phyloP scores from a whole-genome alignment of 2,329 filamentous ascomycete species.

The Colletotrichum agaves region DNA sequence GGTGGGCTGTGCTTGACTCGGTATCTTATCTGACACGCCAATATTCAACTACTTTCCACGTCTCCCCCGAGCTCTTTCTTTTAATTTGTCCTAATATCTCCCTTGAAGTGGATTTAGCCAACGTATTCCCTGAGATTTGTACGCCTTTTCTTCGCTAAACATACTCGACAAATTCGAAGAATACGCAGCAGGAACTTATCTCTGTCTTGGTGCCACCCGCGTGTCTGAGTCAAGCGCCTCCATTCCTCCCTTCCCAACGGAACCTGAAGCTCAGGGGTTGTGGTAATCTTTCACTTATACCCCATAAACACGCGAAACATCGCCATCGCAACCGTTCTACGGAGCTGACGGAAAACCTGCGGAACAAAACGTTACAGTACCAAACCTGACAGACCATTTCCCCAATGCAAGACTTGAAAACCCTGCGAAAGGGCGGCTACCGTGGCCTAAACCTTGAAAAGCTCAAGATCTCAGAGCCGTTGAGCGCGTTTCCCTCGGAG shows the following conservation, averaged over 20 bases:
- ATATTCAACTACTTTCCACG: not conserved
- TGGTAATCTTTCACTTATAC: not conserved
- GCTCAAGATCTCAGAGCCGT: constrained; percentile 49
- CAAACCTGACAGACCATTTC: constrained; percentile 21
- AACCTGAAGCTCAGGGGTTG: not conserved
- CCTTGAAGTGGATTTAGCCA: not conserved
- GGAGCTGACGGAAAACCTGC: too few species aligned
- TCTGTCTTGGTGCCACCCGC: not conserved
- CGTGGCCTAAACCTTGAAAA: constrained; percentile 42
- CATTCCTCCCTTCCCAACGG: constrained; percentile 4
- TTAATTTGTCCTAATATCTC: not conserved
- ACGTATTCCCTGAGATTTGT: not conserved
- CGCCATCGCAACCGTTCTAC: not conserved
- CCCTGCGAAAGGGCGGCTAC: constrained; percentile 47
- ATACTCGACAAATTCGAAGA: too few species aligned
- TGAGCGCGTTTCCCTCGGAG: constrained; percentile 51
- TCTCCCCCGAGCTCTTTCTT: not conserved
- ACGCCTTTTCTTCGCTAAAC: too few species aligned
- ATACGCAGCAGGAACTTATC: not conserved
- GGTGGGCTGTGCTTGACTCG: not conserved
- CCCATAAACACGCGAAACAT: not conserved
- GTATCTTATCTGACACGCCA: constrained; percentile 2
- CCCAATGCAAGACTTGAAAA: constrained; percentile 45
- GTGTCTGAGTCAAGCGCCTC: constrained; percentile 9
- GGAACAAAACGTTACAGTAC: not conserved